Evolutionary conservation across 805 yeast species (phyloP).

Genomic region (Kluyveromyces dobzhanskii): DNA sequence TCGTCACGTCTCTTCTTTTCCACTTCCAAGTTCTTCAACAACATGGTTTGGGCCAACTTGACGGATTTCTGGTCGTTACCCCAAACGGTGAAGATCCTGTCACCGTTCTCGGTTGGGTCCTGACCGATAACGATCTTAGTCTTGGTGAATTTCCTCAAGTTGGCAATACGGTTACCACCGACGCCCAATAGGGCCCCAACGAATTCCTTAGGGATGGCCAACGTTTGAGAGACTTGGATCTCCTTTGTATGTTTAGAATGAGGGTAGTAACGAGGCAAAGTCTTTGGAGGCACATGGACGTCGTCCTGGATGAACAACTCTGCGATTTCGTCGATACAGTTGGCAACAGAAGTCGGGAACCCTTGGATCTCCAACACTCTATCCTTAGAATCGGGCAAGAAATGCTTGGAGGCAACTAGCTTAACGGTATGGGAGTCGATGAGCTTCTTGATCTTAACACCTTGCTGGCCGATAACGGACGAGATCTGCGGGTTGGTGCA

Average conservation of each 20-base stretch:
- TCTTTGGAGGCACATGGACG: constrained; percentile 14
- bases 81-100: constrained; percentile 61
- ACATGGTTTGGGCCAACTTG: constrained; percentile 49
- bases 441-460: constrained; percentile 68
- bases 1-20: constrained; percentile 45
- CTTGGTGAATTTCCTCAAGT: constrained; percentile 68
- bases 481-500: constrained; percentile 85
- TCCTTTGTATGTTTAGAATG: constrained; percentile 30
- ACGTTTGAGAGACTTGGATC: constrained; percentile 10
- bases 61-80: constrained; percentile 42
- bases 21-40: constrained; percentile 49
- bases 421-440: constrained; percentile 53
- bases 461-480: constrained; percentile 78
- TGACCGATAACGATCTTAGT: constrained; percentile 72
- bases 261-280: constrained; percentile 49
- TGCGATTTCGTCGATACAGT: constrained; percentile 51
- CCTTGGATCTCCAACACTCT: constrained; percentile 86
- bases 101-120: constrained; percentile 53
- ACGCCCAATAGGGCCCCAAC: constrained; percentile 89
- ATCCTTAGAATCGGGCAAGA: constrained; percentile 73
- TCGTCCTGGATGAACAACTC: constrained; percentile 20
- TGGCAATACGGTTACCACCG: constrained; percentile 78
- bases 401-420: constrained; percentile 82
- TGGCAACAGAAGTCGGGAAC: constrained; percentile 50
- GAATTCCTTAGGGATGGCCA: constrained; percentile 65